Percentiles rank a stretch among this genome's conserved stretches.
Conservation (phyloP, 202 grass and related monocot genomes). For the Alloteropsis angusta region DNA sequence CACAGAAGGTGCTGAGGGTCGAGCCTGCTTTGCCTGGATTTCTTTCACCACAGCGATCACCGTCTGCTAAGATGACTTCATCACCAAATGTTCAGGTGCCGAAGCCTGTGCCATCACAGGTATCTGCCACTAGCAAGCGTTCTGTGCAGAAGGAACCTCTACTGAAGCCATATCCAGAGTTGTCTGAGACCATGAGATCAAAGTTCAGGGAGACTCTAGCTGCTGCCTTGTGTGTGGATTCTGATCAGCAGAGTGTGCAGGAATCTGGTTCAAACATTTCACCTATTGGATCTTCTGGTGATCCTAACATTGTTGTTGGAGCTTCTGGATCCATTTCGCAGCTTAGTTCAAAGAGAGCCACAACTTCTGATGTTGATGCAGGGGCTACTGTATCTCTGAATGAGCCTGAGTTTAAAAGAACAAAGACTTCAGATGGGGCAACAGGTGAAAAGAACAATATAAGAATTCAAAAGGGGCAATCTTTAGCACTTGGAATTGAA, state of each 20-base stretch:
- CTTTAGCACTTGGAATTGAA: slow-evolving; percentile 57
- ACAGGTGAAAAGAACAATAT: not conserved
- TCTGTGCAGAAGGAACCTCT: slow-evolving; percentile 18
- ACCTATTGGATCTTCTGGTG: slow-evolving; percentile 33
- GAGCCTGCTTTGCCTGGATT: not conserved
- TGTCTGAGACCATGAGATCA: slow-evolving; percentile 36
- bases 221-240: slow-evolving; percentile 32
- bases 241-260: slow-evolving; percentile 21
- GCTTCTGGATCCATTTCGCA: slow-evolving; percentile 1
- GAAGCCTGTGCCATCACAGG: not conserved
- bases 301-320: slow-evolving; percentile 16
- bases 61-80: slow-evolving; percentile 12
- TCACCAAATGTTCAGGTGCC: slow-evolving; percentile 34
- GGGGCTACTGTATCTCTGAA: not conserved
- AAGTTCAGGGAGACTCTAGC: slow-evolving; percentile 55
- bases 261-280: slow-evolving; percentile 13
- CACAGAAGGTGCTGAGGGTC: slow-evolving; percentile 24
- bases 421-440: slow-evolving; percentile 26
- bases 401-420: slow-evolving; percentile 24
- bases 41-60: not conserved
- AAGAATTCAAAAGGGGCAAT: slow-evolving; percentile 26
- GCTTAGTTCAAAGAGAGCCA: slow-evolving; percentile 24
- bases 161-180: slow-evolving; percentile 16
- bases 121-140: slow-evolving; percentile 24
- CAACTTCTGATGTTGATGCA: slow-evolving; percentile 11